Percentiles rank a stretch among this genome's conserved stretches.
These are phyloP conservation scores for Myrmaecium sp. DNA, from an alignment of 2,329 filamentous ascomycete species.

Conservation along the genomic window DNA sequence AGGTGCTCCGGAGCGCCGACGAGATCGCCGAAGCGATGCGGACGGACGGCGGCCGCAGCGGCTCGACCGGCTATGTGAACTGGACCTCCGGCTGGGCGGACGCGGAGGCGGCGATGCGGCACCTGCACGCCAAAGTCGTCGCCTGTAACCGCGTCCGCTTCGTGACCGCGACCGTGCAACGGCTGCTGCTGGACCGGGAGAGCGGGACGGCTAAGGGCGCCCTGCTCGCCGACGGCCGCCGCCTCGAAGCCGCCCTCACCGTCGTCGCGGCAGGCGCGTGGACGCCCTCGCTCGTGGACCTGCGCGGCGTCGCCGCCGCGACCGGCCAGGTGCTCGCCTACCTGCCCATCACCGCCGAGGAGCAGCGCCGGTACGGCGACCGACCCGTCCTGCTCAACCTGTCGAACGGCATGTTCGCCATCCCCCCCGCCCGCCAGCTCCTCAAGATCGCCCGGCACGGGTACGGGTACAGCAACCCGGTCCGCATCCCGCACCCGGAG, in stretches of 20 bases:
- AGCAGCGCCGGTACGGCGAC: conserved; percentile 46
- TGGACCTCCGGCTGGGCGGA: conserved; percentile 64
- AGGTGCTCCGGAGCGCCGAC: conserved; percentile 19
- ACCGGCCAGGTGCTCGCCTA: conserved; percentile 74
- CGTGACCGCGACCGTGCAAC: conserved; percentile 30
- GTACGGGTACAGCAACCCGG: conserved; percentile 32
- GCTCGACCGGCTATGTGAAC: conserved; percentile 57
- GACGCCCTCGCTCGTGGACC: conserved; percentile 61
- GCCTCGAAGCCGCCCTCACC: conserved; percentile 50
- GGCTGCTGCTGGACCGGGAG: conserved; percentile 21
- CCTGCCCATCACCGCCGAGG: conserved; percentile 52
- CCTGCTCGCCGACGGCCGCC: conserved; percentile 32
- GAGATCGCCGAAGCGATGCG: conserved; percentile 24
- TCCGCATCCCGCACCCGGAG: conserved; percentile 30
- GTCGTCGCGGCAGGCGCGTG: conserved; percentile 78
- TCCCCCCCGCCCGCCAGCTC: conserved; percentile 38
- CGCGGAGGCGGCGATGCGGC: conserved; percentile 52
- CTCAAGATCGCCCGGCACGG: conserved; percentile 34
- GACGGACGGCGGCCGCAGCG: conserved; percentile 30
- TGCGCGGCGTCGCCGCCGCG: conserved; percentile 58
- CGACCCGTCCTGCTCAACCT: conserved; percentile 62
- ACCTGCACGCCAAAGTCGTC: conserved; percentile 38
- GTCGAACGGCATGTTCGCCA: conserved; percentile 54
- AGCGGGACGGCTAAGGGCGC: conserved; percentile 36
- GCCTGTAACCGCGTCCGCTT: conserved; percentile 36